Base-by-base conservation (phyloP, 2,329 filamentous ascomycete genomes). In the Dactylellina drechsleri region DNA sequence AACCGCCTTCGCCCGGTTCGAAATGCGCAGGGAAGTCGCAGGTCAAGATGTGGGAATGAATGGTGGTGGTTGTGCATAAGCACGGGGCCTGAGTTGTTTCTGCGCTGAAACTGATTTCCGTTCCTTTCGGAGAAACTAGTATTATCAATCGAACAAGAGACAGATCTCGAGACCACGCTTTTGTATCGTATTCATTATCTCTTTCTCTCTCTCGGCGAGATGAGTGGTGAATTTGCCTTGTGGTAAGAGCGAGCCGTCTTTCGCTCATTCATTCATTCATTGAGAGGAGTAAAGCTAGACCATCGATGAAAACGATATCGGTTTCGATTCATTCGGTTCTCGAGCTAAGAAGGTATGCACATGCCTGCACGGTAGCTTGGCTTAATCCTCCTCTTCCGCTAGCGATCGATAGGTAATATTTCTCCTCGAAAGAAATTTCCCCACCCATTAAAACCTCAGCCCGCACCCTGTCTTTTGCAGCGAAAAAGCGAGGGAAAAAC, bases 61-160 rank as follows among this genome's bases (percentile, higher is more conserved):
- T n/a, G 13, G 13, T 43, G 40, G 13, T n/a, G 43, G 43, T 47
- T 41, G 61, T 61, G 70, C 70, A 74, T 74, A 74, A 74, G 70
- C 62, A 74, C 70, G 70, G 70, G 62, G 70, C 70, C 58, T 57
- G 50, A 53, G 70, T 67, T 74, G 70, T 74, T 74, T 74, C 70
- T 67, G 56, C 52, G 43, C 70, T 74, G 70, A 74, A 74, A 74
- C 70, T 57, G 59, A 67, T 67, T 28, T 66, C 64, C 62, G 59
- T 58, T 67, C 70, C 57, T 74, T 74, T 67, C 41, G 62, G 64
- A 49, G 50, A 52, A 45, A 58, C 58, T 66, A 54, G 43, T 45
- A 36, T 36, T 36, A 67, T 59, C 57, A 74, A 66, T 74, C 62
- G 45, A 64, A 67, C 62, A 56, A 54, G 62, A 40, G 62, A 43